Percentiles rank a stretch among this genome's conserved stretches.
These are phyloP conservation scores for Kalaharituber pfeilii DNA, from an alignment of 2,329 filamentous ascomycete species.

Conservation along the genomic window DNA sequence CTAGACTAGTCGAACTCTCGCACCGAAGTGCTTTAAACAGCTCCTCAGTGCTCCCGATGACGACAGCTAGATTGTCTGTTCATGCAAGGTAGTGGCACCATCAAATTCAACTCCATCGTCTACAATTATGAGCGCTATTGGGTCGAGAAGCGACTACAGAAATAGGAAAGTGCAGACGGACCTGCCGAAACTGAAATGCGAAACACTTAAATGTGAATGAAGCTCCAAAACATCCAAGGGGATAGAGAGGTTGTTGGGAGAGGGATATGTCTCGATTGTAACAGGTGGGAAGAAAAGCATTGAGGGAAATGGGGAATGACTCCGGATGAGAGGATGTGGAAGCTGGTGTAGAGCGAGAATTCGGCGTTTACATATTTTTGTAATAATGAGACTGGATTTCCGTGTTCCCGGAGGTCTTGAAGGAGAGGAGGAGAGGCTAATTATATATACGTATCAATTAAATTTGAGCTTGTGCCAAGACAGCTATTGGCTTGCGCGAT, in stretches of 20 bases:
- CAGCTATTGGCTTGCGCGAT: no score
- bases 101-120: conserved; percentile 65
- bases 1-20: conserved; percentile 74
- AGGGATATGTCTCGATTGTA: conserved; percentile 64
- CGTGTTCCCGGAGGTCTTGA: conserved; percentile 42
- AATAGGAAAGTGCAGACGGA: conserved; percentile 25
- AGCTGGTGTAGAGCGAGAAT: conserved; percentile 38
- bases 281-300: conserved; percentile 48
- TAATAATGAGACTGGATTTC: conserved; percentile 86
- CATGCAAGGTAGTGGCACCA: conserved; percentile 71
- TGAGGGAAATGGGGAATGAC: conserved; percentile 75
- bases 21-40: conserved; percentile 59
- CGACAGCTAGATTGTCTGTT: conserved; percentile 68
- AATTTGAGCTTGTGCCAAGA: no score
- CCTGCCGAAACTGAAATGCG: conserved; percentile 37
- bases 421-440: conserved; percentile 42
- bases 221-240: conserved; percentile 78
- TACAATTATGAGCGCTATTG: conserved; percentile 74
- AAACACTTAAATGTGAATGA: conserved; percentile 81
- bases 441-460: no score
- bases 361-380: conserved; percentile 70
- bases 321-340: conserved; percentile 60
- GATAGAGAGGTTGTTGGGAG: conserved; percentile 56
- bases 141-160: conserved; percentile 48
- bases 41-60: conserved; percentile 62